A percentile compares a stretch with the other conserved stretches of the same genome.
Conservation (phyloP, 2,329 filamentous ascomycete genomes). For the Monascus ruber region DNA sequence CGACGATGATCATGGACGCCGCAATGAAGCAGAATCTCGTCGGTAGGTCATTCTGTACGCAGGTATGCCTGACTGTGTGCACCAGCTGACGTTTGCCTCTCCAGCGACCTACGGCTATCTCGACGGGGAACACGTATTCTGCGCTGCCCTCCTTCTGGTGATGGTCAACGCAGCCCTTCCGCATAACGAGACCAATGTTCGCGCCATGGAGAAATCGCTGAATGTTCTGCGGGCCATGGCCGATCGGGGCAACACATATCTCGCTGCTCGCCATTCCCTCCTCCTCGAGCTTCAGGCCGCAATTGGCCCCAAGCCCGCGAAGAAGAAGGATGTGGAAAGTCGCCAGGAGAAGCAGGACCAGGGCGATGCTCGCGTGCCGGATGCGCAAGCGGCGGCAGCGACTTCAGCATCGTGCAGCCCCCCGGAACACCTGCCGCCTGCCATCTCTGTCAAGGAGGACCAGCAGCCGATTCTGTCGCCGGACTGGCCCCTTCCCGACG, state of each 20-base stretch:
- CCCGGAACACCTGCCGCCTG: conserved; percentile 6
- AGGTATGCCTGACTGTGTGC: no score
- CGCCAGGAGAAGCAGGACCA: no score
- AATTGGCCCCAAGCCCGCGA: conserved; percentile 11
- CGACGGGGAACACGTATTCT: conserved; percentile 47
- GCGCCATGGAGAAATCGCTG: conserved; percentile 38
- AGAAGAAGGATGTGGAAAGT: no score
- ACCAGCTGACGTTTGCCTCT: neutral
- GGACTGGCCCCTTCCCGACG: conserved; percentile 10
- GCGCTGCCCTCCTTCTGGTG: conserved; percentile 42
- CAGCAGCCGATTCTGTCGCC: conserved; percentile 1
- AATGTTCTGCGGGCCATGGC: conserved; percentile 41
- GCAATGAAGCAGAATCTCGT: conserved; percentile 41
- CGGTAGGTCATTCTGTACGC: conserved; percentile 24
- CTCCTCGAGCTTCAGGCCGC: conserved; percentile 25
- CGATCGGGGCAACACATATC: conserved; percentile 41
- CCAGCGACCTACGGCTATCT: conserved; percentile 46
- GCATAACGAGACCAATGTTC: conserved; percentile 28
- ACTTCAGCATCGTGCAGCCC: conserved; percentile 8
- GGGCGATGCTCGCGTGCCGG: conserved; percentile 1
- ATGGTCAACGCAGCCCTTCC: conserved; percentile 46
- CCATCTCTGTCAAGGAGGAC: conserved; percentile 1
- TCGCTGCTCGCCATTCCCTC: conserved; percentile 30
- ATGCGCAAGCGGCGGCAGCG: neutral
- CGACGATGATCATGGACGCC: conserved; percentile 38